A percentile compares a stretch with the other conserved stretches of the same genome.
Evolutionary conservation across 192 early-diverging fungal species (phyloP).

Genomic region (Dispira simplex): DNA sequence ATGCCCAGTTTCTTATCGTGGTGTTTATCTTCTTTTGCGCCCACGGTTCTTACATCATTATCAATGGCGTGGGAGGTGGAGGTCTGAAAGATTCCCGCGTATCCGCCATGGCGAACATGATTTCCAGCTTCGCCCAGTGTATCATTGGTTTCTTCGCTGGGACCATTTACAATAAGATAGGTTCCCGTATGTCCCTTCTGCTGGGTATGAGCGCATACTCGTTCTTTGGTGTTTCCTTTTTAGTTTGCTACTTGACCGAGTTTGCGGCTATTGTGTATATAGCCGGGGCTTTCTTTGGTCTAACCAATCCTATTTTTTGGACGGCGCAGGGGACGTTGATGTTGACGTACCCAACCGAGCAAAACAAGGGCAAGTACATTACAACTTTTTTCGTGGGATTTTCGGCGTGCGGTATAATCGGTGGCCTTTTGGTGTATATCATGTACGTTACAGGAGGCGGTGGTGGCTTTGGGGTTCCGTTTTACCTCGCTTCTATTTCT

Average conservation of each 20-base stretch:
- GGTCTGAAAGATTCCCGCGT: conserved; percentile 6
- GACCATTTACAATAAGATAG: conserved; percentile 5
- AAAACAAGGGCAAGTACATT: conserved; percentile 3
- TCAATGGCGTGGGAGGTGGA: conserved; percentile 9
- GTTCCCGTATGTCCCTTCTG: conserved; percentile 6
- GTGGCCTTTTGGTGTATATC: conserved; percentile 2
- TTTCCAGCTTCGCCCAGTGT: not conserved
- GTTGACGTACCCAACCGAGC: conserved; percentile 10
- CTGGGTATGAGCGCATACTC: not conserved
- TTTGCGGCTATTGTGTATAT: not conserved
- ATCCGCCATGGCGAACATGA: not conserved
- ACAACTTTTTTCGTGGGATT: conserved; percentile 9
- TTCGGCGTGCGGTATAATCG: conserved; percentile 5
- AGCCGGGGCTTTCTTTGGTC: conserved; percentile 5
- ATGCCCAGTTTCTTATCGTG: conserved; percentile 3
- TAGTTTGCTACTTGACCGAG: conserved; percentile 8
- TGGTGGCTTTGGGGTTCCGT: not conserved
- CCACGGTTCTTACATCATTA: not conserved
- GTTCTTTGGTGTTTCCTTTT: conserved; percentile 6
- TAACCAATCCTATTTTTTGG: conserved; percentile 8
- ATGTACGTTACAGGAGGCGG: not conserved
- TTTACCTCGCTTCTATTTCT: conserved; percentile 1
- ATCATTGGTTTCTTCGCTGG: conserved; percentile 8
- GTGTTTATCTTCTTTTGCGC: conserved; percentile 7
- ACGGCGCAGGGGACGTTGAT: conserved; percentile 9